Evolutionary conservation across 768 basidiomycete genomes (phyloP).

Genomic region (Leccinum disarticulatum): DNA sequence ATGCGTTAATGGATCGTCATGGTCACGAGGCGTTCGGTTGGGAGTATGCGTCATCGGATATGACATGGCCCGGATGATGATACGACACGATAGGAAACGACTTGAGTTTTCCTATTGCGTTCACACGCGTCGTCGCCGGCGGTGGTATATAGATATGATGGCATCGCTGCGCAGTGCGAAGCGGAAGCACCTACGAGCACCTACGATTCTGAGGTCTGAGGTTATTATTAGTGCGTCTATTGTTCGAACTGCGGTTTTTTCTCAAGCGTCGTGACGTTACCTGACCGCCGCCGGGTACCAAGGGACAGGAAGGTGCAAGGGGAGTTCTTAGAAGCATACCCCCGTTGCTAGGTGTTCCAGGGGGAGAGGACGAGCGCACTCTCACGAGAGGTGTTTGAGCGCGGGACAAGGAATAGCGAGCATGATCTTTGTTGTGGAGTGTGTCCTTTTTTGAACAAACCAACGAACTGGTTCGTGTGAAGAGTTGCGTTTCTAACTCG

Average conservation of each 20-base stretch:
- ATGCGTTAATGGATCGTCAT: neutral
- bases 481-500: neutral
- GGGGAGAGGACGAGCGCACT: neutral
- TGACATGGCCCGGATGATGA: neutral
- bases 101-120: neutral
- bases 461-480: neutral
- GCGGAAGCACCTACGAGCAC: neutral
- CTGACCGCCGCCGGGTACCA: neutral
- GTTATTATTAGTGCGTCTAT: neutral
- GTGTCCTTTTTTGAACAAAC: conserved; percentile 7
- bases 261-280: neutral
- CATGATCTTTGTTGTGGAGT: too few species aligned
- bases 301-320: neutral
- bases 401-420: neutral
- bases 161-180: neutral
- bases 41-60: neutral
- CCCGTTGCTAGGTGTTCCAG: conserved; percentile 1
- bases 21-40: neutral
- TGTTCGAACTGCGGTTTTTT: neutral
- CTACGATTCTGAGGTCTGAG: neutral
- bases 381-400: neutral
- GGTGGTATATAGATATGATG: neutral
- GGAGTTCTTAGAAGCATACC: neutral
- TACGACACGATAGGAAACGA: neutral
- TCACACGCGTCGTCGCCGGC: neutral